Conservation (phyloP, 2,329 filamentous ascomycete species). For the Colletotrichum sp. region DNA sequence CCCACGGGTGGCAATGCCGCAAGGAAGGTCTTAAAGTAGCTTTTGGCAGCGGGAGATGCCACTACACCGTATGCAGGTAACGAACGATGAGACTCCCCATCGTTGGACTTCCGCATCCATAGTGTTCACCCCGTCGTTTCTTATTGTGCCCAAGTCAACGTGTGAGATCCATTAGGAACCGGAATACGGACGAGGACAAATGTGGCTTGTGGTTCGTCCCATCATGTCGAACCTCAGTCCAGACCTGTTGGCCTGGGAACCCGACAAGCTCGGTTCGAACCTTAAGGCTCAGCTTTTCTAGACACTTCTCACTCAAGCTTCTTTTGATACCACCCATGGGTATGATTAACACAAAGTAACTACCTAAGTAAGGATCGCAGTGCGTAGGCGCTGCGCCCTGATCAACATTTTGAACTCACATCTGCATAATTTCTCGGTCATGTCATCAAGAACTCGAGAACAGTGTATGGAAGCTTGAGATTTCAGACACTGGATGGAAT, state of each 20-base stretch:
- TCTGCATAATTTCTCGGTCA: background rate
- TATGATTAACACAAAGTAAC: background rate
- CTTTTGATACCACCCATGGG: background rate
- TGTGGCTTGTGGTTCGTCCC: background rate
- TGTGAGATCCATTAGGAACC: background rate
- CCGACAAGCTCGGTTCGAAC: background rate
- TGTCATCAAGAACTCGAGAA: background rate
- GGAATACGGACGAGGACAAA: background rate
- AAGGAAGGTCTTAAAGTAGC: background rate
- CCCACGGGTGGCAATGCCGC: background rate
- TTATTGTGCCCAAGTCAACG: background rate
- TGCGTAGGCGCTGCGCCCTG: background rate
- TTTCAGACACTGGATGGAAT: background rate
- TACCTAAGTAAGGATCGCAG: background rate
- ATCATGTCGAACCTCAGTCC: background rate
- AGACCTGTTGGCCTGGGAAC: background rate
- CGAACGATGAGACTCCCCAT: background rate
- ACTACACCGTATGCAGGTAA: background rate
- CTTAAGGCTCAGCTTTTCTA: background rate
- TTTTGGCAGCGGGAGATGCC: background rate
- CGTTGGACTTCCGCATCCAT: background rate
- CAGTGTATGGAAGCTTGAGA: background rate
- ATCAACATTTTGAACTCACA: background rate
- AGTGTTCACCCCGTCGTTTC: background rate
- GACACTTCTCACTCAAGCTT: background rate